phyloP scores from a whole-genome alignment of 2,329 filamentous ascomycete genomes.

The Colletotrichum sp. region DNA sequence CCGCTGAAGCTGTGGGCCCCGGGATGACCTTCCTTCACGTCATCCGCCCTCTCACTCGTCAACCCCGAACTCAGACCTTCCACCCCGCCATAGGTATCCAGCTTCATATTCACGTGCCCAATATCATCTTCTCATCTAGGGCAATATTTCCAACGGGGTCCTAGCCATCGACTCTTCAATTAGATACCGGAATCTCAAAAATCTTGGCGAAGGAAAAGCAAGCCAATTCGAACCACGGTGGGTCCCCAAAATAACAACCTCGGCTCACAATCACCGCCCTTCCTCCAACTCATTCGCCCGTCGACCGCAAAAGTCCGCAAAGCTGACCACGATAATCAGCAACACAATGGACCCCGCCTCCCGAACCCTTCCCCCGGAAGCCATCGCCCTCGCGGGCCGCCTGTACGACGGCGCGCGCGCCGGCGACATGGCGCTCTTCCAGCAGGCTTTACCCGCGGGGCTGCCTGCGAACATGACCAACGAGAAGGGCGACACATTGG shows the following conservation, averaged over 20 bases:
- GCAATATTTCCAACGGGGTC: no score
- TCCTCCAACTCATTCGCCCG: background rate
- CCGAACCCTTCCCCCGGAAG: conserved; percentile 61
- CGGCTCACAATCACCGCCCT: background rate
- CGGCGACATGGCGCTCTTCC: conserved; percentile 63
- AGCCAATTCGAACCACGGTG: background rate
- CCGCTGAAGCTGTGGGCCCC: background rate
- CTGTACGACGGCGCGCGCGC: conserved; percentile 71
- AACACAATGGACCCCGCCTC: background rate
- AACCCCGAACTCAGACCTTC: background rate
- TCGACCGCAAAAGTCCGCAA: accelerated
- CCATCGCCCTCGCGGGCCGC: conserved; percentile 67
- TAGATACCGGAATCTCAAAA: background rate
- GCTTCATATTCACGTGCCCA: background rate
- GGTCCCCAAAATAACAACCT: background rate
- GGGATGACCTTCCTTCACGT: background rate
- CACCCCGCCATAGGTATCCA: background rate
- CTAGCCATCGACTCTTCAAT: background rate
- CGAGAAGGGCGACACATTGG: conserved; percentile 74
- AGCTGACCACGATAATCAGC: background rate
- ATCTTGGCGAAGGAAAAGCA: no score
- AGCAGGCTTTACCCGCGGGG: conserved; percentile 68
- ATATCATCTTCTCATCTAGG: background rate
- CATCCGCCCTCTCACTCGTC: background rate
- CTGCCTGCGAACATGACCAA: conserved; percentile 75